phyloP scores from a whole-genome alignment of 441 rosid genomes.

The Aquilaria agallochum region DNA sequence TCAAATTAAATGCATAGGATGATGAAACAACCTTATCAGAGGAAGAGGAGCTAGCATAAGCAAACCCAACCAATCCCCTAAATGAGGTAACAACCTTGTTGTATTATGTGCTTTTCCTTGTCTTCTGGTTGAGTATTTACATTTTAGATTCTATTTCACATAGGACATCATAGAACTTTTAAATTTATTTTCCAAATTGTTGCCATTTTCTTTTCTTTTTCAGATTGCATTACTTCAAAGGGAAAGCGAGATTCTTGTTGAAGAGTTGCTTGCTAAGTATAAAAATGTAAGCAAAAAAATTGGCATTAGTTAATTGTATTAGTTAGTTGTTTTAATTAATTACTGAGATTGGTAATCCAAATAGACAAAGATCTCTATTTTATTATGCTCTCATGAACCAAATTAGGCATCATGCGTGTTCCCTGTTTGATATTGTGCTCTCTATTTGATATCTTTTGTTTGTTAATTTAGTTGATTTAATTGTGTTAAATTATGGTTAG shows the following conservation, averaged over 20 bases:
- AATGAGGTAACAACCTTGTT: slow-evolving; percentile 63
- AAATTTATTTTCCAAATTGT: neutral
- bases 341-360: too few species aligned
- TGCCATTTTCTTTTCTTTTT: slow-evolving; percentile 22
- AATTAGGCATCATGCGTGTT: too few species aligned
- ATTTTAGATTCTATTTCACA: neutral
- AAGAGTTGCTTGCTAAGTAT: slow-evolving; percentile 95
- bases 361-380: too few species aligned
- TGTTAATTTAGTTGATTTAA: too few species aligned
- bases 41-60: slow-evolving; percentile 88
- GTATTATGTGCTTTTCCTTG: slow-evolving; percentile 17
- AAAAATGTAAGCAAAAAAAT: slow-evolving; percentile 73
- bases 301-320: too few species aligned
- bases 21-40: slow-evolving; percentile 89
- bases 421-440: too few species aligned
- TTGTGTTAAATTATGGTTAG: too few species aligned
- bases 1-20: slow-evolving; percentile 47
- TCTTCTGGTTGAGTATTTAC: slow-evolving; percentile 10
- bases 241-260: slow-evolving; percentile 89
- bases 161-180: too few species aligned
- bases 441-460: too few species aligned
- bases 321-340: too few species aligned
- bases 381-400: too few species aligned
- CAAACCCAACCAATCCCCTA: slow-evolving; percentile 51
- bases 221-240: slow-evolving; percentile 86